A percentile compares a stretch with the other conserved stretches of the same genome.
Conservation (phyloP, 169 alveolate species). For the Plasmodium gaboni region DNA sequence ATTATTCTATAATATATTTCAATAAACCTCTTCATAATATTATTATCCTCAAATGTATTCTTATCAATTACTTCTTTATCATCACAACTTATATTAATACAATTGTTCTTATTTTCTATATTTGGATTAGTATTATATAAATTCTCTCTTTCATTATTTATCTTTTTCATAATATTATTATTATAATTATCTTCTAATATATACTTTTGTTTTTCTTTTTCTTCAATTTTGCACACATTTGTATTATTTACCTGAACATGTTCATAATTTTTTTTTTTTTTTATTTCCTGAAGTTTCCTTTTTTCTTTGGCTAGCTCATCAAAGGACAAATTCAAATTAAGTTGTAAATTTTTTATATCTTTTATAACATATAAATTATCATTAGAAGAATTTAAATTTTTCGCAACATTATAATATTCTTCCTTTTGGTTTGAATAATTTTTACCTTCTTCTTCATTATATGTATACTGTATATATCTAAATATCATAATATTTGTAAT, state of each 20-base stretch:
- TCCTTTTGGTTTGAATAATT: constrained; percentile 14
- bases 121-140: neutral
- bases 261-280: neutral
- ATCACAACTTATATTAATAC: neutral
- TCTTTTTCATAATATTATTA: no score
- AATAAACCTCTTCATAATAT: constrained; percentile 5
- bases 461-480: constrained; percentile 52
- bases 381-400: neutral
- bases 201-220: neutral
- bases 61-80: neutral
- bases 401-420: neutral
- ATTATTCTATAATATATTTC: constrained; percentile 26
- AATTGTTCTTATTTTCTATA: neutral
- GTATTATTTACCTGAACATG: neutral
- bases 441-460: neutral
- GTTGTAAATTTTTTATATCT: neutral
- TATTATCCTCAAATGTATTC: neutral
- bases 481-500: constrained; percentile 55
- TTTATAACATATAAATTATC: constrained; percentile 1
- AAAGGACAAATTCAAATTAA: neutral
- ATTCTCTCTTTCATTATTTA: no score
- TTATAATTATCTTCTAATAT: neutral
- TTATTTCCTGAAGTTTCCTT: neutral
- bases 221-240: neutral
- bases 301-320: no score